Evolutionary conservation across 2,329 filamentous ascomycete species (phyloP).

Genomic region (Colletotrichum eleusines): DNA sequence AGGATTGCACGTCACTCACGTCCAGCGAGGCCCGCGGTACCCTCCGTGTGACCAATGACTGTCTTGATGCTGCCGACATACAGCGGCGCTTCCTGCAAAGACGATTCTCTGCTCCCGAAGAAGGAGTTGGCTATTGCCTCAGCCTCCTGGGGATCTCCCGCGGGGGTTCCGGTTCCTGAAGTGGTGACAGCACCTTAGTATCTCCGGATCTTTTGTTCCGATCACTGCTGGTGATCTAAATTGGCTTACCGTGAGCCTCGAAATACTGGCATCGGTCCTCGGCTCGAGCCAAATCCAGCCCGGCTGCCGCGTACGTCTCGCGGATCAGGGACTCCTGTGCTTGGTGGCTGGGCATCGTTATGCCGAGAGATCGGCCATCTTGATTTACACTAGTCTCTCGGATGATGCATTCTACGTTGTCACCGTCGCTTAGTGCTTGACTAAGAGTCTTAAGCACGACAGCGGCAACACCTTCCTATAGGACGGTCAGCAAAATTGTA

Average conservation of each 20-base stretch:
- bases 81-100: background rate
- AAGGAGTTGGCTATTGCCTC: background rate
- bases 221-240: background rate
- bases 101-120: background rate
- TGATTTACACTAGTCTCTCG: background rate
- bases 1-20: background rate
- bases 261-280: background rate
- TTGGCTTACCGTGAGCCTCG: background rate
- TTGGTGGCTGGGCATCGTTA: background rate
- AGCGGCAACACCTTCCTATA: background rate
- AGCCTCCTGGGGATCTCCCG: background rate
- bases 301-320: background rate
- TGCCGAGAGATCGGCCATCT: background rate
- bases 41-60: background rate
- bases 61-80: background rate
- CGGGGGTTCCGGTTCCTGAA: background rate
- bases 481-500: too few species aligned
- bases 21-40: background rate
- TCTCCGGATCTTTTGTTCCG: background rate
- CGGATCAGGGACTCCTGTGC: background rate
- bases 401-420: background rate
- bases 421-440: background rate
- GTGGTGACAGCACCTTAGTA: background rate
- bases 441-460: background rate
- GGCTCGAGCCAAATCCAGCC: background rate